These are phyloP conservation scores for Hanseniaspora lachancei DNA, from an alignment of 805 yeast genomes.

Conservation along the genomic window DNA sequence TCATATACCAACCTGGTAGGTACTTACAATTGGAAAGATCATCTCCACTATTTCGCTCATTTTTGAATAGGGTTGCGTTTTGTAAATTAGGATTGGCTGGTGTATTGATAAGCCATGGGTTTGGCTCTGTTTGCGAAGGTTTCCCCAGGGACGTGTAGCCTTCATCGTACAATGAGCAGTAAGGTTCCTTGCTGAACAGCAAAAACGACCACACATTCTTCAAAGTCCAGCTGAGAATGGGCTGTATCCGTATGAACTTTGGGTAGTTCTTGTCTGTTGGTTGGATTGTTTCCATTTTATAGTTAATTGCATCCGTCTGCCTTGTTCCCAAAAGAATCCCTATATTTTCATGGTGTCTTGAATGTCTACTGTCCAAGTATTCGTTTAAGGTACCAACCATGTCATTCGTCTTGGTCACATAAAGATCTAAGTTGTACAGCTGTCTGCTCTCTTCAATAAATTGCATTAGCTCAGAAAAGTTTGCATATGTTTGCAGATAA, in stretches of 20 bases:
- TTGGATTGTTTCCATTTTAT: slow-evolving; percentile 35
- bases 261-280: slow-evolving; percentile 90
- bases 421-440: slow-evolving; percentile 41
- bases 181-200: slow-evolving; percentile 41
- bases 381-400: background rate
- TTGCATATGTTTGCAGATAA: slow-evolving; percentile 59
- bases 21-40: slow-evolving; percentile 1
- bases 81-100: slow-evolving; percentile 13
- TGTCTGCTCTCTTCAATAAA: slow-evolving; percentile 48
- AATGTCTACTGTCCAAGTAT: background rate
- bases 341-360: slow-evolving; percentile 29
- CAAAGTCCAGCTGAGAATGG: slow-evolving; percentile 78
- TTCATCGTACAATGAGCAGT: slow-evolving; percentile 62
- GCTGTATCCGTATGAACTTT: slow-evolving; percentile 66
- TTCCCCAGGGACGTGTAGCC: slow-evolving; percentile 93
- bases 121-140: slow-evolving; percentile 50
- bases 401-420: slow-evolving; percentile 19
- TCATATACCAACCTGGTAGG: slow-evolving; percentile 27
- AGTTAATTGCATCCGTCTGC: slow-evolving; percentile 75
- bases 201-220: slow-evolving; percentile 78
- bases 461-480: slow-evolving; percentile 55
- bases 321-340: slow-evolving; percentile 82
- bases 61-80: slow-evolving; percentile 14
- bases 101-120: slow-evolving; percentile 40
- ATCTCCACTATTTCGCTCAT: slow-evolving; percentile 2